Evolutionary conservation across 2,329 filamentous ascomycete species (phyloP).

Genomic region (Didymella exigua): DNA sequence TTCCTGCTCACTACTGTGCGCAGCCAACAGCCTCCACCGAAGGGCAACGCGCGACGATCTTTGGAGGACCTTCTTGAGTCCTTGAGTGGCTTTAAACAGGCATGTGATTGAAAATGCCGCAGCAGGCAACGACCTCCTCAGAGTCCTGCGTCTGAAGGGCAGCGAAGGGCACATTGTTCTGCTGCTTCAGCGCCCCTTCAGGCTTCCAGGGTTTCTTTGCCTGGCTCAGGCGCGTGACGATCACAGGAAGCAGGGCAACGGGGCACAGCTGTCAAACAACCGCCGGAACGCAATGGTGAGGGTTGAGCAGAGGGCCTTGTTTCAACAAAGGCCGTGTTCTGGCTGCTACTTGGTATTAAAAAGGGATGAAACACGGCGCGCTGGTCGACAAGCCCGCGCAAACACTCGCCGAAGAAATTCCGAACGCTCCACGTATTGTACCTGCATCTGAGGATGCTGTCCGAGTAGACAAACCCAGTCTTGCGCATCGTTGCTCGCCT

Average conservation of each 20-base stretch:
- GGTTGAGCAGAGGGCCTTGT: constrained; percentile 10
- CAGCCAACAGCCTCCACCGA: not conserved
- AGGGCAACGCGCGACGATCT: constrained; percentile 5
- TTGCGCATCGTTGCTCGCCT: constrained; percentile 24
- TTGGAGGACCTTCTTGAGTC: not conserved
- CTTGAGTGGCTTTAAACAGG: not conserved
- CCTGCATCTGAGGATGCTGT: constrained; percentile 31
- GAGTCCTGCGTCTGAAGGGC: not conserved
- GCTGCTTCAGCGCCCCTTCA: constrained; percentile 5
- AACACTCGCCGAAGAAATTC: constrained; percentile 11
- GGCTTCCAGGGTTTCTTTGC: constrained; percentile 1
- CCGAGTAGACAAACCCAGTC: constrained; percentile 20
- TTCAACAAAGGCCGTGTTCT: constrained; percentile 15
- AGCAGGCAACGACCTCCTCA: not conserved
- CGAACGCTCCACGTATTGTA: constrained; percentile 25
- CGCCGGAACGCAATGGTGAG: constrained; percentile 15
- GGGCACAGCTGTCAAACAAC: constrained; percentile 16
- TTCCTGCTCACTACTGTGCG: not conserved
- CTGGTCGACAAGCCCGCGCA: constrained; percentile 6
- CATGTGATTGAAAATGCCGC: not conserved
- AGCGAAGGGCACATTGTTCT: constrained; percentile 1
- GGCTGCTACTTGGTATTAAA: constrained; percentile 13
- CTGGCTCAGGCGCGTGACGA: constrained; percentile 8
- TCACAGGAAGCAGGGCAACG: constrained; percentile 10
- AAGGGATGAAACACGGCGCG: constrained; percentile 16